Conservation (phyloP, 2,329 filamentous ascomycete species). For the Ophiocordyceps robertsii region DNA sequence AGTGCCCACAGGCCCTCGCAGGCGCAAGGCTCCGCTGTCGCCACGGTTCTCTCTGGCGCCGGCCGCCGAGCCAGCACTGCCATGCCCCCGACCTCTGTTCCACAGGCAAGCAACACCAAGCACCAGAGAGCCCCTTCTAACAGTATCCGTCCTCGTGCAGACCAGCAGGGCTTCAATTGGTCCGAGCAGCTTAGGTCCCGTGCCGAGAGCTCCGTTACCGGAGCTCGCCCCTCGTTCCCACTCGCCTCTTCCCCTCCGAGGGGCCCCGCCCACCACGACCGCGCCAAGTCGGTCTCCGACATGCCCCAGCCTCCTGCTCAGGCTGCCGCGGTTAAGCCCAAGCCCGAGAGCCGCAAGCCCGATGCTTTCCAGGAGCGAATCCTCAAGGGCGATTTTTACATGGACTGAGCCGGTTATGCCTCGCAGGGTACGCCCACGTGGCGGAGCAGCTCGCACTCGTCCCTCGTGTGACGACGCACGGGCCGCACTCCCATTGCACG, state of each 20-base stretch:
- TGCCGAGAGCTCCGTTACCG: constrained; percentile 64
- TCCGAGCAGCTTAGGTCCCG: constrained; percentile 88
- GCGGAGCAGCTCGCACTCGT: too few species aligned
- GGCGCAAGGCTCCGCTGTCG: constrained; percentile 15
- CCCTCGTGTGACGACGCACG: too few species aligned
- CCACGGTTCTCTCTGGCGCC: constrained; percentile 18
- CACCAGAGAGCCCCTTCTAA: constrained; percentile 49
- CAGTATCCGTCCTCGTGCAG: constrained; percentile 48
- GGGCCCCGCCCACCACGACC: constrained; percentile 37
- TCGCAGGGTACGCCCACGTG: too few species aligned
- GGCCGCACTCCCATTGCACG: too few species aligned
- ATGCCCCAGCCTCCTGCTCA: constrained; percentile 44
- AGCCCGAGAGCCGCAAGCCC: constrained; percentile 52
- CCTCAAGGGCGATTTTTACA: constrained; percentile 93
- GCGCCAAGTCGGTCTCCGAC: constrained; percentile 56
- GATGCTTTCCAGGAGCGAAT: constrained; percentile 96
- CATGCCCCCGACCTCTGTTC: constrained; percentile 16
- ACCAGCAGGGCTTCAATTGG: constrained; percentile 87
- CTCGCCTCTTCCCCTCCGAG: constrained; percentile 33
- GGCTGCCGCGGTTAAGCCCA: constrained; percentile 30
- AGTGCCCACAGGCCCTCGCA: constrained; percentile 18
- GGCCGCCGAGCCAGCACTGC: constrained; percentile 23
- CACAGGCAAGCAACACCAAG: constrained; percentile 48
- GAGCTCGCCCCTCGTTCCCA: constrained; percentile 43
- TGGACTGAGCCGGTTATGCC: constrained; percentile 49